Conservation (phyloP, 202 grass and related monocot species). For the Carex arenaria region DNA sequence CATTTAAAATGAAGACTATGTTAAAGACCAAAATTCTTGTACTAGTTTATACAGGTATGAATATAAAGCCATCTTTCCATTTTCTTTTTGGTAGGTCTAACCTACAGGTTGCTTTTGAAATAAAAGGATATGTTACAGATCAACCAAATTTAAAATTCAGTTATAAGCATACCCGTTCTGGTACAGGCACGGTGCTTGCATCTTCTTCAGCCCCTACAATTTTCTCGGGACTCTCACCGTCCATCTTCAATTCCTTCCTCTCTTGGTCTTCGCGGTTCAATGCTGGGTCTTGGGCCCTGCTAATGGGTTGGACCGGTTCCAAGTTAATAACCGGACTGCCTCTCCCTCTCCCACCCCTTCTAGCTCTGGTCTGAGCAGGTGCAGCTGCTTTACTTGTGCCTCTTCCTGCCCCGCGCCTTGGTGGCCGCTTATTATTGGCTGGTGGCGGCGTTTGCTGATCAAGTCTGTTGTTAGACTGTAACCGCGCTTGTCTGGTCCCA, state of each 20-base stretch:
- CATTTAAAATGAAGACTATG: not conserved
- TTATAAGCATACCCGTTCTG: constrained; percentile 55
- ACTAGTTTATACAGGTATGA: not conserved
- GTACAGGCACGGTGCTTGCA: constrained; percentile 42
- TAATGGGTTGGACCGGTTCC: constrained; percentile 37
- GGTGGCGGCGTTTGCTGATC: constrained; percentile 28
- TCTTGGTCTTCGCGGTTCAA: constrained; percentile 33
- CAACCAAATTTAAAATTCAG: not conserved
- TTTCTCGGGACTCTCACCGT: constrained; percentile 69
- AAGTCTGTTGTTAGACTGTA: constrained; percentile 56
- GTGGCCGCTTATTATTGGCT: constrained; percentile 35
- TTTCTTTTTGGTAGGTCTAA: constrained; percentile 1
- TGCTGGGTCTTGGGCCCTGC: constrained; percentile 35
- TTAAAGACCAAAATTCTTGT: not conserved
- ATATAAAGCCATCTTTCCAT: not conserved
- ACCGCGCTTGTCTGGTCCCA: constrained; percentile 65
- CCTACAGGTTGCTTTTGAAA: constrained; percentile 4
- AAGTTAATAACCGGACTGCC: constrained; percentile 27
- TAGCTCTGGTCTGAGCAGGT: constrained; percentile 23
- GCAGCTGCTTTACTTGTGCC: constrained; percentile 43
- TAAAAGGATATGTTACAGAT: not conserved
- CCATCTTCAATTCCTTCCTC: constrained; percentile 53
- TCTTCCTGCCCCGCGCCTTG: constrained; percentile 45
- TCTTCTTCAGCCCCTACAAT: constrained; percentile 64
- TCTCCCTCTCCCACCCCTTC: constrained; percentile 40